Evolutionary conservation across 2,329 filamentous ascomycete species (phyloP).

Genomic region (Pseudopithomyces chartarum): DNA sequence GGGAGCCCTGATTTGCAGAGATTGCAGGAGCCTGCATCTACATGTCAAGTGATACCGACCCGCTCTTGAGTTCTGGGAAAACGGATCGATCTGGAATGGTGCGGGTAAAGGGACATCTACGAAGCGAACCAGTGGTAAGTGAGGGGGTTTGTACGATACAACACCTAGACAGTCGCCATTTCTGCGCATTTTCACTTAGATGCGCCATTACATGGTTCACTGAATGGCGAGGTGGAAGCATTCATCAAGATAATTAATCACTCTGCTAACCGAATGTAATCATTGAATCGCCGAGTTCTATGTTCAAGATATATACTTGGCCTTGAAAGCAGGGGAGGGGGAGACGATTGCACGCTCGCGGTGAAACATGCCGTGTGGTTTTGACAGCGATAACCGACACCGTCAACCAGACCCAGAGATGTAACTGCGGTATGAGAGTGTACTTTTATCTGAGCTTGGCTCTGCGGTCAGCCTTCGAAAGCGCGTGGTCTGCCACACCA

Average conservation of each 20-base stretch:
- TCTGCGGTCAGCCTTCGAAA: not conserved
- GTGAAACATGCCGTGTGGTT: constrained; percentile 8
- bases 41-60: constrained; percentile 25
- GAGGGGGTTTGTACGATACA: constrained; percentile 9
- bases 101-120: constrained; percentile 27
- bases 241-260: constrained; percentile 5
- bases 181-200: constrained; percentile 12
- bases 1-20: constrained; percentile 19
- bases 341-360: not conserved
- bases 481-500: not conserved
- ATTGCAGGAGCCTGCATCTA: constrained; percentile 12
- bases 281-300: not conserved
- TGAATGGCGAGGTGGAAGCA: constrained; percentile 14
- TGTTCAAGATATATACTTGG: no score
- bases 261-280: not conserved
- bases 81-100: constrained; percentile 25
- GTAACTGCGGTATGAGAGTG: constrained; percentile 13
- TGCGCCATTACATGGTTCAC: constrained; percentile 12
- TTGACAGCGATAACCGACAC: constrained; percentile 6
- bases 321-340: no score
- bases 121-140: constrained; percentile 28
- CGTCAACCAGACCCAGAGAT: constrained; percentile 1
- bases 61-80: constrained; percentile 8
- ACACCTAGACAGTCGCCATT: constrained; percentile 14
- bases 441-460: constrained; percentile 9